These are phyloP conservation scores for Bipolaris bicolor DNA, from an alignment of 2,329 filamentous ascomycete species.

Conservation along the genomic window DNA sequence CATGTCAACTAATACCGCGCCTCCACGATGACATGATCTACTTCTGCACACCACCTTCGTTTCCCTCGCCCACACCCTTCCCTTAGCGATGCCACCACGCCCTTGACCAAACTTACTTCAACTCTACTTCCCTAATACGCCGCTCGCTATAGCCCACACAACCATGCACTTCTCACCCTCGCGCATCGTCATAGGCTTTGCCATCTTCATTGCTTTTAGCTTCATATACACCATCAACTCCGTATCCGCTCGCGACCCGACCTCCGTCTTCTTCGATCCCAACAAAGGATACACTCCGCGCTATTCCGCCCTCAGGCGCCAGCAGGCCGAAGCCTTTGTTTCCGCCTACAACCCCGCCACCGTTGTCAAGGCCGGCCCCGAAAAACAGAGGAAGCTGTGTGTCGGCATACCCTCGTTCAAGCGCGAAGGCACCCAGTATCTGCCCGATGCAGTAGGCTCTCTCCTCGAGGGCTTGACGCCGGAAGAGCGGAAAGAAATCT, in stretches of 20 bases:
- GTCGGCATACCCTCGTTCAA: conserved; percentile 54
- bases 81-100: conserved; percentile 17
- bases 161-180: conserved; percentile 30
- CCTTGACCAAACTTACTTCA: conserved; percentile 8
- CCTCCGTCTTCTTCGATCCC: conserved; percentile 46
- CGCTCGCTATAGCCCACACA: conserved; percentile 2
- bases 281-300: conserved; percentile 38
- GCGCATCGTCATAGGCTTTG: conserved; percentile 29
- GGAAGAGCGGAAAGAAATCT: conserved; percentile 50
- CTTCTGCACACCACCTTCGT: conserved; percentile 1
- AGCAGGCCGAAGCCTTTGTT: conserved; percentile 40
- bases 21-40: conserved; percentile 20
- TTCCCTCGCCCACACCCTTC: neutral
- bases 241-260: conserved; percentile 41
- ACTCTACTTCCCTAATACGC: neutral
- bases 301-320: conserved; percentile 41
- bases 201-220: conserved; percentile 24
- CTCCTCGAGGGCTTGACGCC: conserved; percentile 52
- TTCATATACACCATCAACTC: conserved; percentile 34
- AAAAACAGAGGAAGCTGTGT: conserved; percentile 46
- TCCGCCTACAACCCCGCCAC: conserved; percentile 27
- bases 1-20: neutral
- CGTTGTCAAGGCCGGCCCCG: conserved; percentile 21
- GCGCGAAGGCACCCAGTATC: conserved; percentile 50
- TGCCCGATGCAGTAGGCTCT: conserved; percentile 53